Conservation (phyloP, 345 rosid species). For the Salix caprea region DNA sequence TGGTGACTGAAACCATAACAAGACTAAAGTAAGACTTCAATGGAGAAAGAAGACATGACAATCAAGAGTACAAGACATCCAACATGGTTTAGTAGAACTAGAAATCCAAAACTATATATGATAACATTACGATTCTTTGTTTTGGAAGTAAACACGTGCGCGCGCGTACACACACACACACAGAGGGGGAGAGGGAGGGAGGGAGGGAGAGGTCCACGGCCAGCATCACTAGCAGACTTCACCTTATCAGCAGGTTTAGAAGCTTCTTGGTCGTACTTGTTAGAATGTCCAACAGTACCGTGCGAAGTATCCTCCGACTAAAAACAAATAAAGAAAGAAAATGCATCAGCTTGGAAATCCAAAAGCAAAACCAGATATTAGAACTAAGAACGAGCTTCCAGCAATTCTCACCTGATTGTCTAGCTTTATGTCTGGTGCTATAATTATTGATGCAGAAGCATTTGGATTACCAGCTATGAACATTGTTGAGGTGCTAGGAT, state of each 20-base stretch:
- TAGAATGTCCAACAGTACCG: conserved; percentile 49
- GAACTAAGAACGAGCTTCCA: conserved; percentile 7
- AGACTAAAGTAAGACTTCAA: not conserved
- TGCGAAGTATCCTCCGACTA: conserved; percentile 88
- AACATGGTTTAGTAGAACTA: not conserved
- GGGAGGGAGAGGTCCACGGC: not conserved
- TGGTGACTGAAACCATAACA: not conserved
- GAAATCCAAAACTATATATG: not conserved
- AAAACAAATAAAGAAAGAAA: conserved; percentile 19
- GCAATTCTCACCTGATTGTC: conserved; percentile 56
- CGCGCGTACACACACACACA: no score
- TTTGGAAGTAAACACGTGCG: not conserved
- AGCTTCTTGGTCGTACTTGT: conserved; percentile 77
- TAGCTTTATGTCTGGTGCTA: conserved; percentile 48
- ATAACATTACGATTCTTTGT: not conserved
- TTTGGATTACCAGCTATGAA: conserved; percentile 17
- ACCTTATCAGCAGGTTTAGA: conserved; percentile 73
- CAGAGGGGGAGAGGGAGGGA: not conserved
- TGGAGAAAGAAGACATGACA: not conserved
- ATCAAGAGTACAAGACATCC: not conserved
- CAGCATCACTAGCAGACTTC: not conserved
- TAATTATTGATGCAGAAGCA: conserved; percentile 20
- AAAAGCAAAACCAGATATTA: not conserved
- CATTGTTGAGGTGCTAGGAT: conserved; percentile 42
- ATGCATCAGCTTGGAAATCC: conserved; percentile 16